Percentiles rank a stretch among this genome's conserved stretches.
Conservation (phyloP, 2,329 filamentous ascomycete genomes). For the Cryphonectria parasitica region DNA sequence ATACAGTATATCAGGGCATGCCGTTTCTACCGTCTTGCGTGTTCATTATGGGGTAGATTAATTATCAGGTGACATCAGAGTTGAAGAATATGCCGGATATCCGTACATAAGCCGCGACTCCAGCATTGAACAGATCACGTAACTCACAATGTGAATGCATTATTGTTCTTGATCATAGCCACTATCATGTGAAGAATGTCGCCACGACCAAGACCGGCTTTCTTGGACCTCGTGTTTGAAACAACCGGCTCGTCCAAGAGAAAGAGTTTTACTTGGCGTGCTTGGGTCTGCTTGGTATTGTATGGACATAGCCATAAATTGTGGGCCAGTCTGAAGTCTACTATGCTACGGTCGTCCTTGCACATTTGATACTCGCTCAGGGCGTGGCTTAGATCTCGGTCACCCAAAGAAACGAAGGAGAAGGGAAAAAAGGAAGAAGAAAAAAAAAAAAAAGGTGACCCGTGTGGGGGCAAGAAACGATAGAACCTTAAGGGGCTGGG, state of each 20-base stretch:
- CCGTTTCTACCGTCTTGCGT: neutral
- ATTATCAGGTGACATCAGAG: neutral
- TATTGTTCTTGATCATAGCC: neutral
- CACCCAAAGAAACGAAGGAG: neutral
- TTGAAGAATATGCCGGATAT: neutral
- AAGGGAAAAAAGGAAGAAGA: neutral
- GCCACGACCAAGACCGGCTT: neutral
- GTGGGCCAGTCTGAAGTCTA: neutral
- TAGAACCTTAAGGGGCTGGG: too few species aligned
- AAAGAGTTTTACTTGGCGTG: neutral
- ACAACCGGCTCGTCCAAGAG: neutral
- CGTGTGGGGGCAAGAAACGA: neutral
- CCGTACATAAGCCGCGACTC: neutral
- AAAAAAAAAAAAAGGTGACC: neutral
- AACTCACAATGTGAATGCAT: neutral
- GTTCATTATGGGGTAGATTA: neutral
- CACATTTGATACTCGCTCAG: slow-evolving; percentile 4
- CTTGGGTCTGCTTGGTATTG: neutral
- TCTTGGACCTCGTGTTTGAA: neutral
- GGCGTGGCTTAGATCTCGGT: neutral
- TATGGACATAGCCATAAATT: neutral
- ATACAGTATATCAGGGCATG: neutral
- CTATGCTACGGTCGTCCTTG: neutral
- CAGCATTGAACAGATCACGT: neutral
- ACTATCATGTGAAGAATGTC: neutral